A percentile compares a stretch with the other conserved stretches of the same genome.
These are phyloP conservation scores for Candida silvicultrix DNA, from an alignment of 805 yeast genomes.

Conservation along the genomic window DNA sequence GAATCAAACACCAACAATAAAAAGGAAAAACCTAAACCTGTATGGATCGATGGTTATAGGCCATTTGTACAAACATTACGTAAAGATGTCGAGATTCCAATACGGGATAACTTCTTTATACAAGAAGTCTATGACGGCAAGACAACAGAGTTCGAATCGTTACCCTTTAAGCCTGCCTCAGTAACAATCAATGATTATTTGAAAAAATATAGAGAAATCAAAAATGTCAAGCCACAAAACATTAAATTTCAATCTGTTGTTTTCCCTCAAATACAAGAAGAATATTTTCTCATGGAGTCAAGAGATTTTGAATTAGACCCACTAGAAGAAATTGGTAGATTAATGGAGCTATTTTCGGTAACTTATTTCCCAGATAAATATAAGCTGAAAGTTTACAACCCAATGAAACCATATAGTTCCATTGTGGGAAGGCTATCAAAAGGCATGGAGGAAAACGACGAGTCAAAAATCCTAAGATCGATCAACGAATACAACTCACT, in stretches of 20 bases:
- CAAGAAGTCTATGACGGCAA: conserved; percentile 22
- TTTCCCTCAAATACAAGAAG: conserved; percentile 43
- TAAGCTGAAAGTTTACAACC: conserved; percentile 26
- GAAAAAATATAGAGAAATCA: conserved; percentile 23
- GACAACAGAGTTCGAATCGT: conserved; percentile 6
- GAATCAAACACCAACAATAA: conserved; percentile 1
- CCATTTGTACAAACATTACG: conserved; percentile 16
- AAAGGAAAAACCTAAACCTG: background rate
- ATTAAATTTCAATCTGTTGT: conserved; percentile 24
- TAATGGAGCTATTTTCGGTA: conserved; percentile 36
- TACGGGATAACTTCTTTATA: conserved; percentile 23
- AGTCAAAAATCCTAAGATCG: conserved; percentile 21
- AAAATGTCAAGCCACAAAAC: conserved; percentile 19
- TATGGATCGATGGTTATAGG: conserved; percentile 17
- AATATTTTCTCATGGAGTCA: conserved; percentile 41
- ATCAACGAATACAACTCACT: conserved; percentile 40
- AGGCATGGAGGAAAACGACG: conserved; percentile 26
- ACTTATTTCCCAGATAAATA: conserved; percentile 34
- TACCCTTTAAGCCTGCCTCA: conserved; percentile 18
- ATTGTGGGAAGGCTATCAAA: conserved; percentile 32
- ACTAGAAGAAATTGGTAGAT: conserved; percentile 50
- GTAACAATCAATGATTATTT: conserved; percentile 10
- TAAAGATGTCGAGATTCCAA: conserved; percentile 18
- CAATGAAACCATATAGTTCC: conserved; percentile 28
- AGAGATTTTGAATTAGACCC: conserved; percentile 57